Evolutionary conservation across 1,284 basidiomycete species (phyloP), one percentile per base, ranked within the genome.

Genomic region (Ceratobasidium sp.): DNA sequence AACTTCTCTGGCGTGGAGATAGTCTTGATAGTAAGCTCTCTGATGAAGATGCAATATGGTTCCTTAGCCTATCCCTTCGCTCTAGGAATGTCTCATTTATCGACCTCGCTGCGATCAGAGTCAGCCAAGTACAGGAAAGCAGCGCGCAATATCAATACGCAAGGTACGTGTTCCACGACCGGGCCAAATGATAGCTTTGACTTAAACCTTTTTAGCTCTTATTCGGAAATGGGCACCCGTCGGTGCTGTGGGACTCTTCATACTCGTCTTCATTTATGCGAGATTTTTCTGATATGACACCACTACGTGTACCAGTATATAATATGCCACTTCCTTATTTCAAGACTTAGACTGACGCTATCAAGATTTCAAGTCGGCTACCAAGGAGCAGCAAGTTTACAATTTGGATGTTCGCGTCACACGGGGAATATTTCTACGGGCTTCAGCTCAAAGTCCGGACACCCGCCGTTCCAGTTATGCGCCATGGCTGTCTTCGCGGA

Each of bases 121-220:
- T 98, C 97, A 40, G 95, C 98, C 86, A 99, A 96, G 86, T 99
- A 99, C 86, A 91, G 97, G 78, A 97, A 96, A 86, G 96, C 97
- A 18, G 97, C 97, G 39, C 89, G 95, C 81, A 96, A 98, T 84
- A 96, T 99, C 86, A 99, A 99, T 67, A 76, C 73, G 33, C 71
- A 73, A 49, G 71, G 71, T 73, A 23, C 0, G 60, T 53, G 44
- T 33, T 28, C 10, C 10, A 46, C 40, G 23, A 13, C 23, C 42
- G 13, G 13, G 28, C 33, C 5, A 3, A 26, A 26, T 66, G 23
- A 26, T 56, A 44, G 33, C 67, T 4, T 9, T 23, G 18, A 10
- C 55, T 61, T 20, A 73, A 28, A 9, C 23, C 84, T 84, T 97
- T 68, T 91, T 98, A 82, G 96, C 97, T 7, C 92, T 99, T 91